Evolutionary conservation across 805 yeast genomes (phyloP).

Genomic region (Barnettozyma pratensis): DNA sequence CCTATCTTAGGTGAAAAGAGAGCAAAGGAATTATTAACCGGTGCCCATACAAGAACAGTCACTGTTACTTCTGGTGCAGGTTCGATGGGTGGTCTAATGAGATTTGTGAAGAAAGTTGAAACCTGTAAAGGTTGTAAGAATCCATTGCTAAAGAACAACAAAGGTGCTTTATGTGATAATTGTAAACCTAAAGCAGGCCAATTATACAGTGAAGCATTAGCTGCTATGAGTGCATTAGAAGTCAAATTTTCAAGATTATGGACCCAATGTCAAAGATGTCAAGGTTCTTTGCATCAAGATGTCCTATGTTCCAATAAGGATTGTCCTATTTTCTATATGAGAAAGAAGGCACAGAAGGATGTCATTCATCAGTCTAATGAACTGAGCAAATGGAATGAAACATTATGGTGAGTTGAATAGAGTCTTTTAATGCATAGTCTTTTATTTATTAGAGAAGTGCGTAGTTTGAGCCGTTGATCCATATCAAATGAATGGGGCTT

Average conservation of each 20-base stretch:
- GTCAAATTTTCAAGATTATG: conserved; percentile 81
- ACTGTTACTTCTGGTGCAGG: conserved; percentile 44
- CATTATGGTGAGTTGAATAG: conserved; percentile 18
- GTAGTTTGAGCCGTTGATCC: background rate
- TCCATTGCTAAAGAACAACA: conserved; percentile 54
- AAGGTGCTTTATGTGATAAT: conserved; percentile 76
- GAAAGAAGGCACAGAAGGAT: conserved; percentile 49
- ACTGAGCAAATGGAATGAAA: conserved; percentile 35
- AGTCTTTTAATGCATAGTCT: background rate
- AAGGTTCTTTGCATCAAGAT: conserved; percentile 93
- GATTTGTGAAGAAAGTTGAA: conserved; percentile 84
- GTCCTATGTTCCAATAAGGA: conserved; percentile 93
- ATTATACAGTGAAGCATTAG: conserved; percentile 74
- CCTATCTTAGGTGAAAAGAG: conserved; percentile 87
- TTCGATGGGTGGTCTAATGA: conserved; percentile 76
- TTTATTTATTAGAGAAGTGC: no score
- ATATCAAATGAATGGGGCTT: background rate
- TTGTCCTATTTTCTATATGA: conserved; percentile 96
- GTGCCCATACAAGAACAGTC: conserved; percentile 79
- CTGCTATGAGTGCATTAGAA: conserved; percentile 75
- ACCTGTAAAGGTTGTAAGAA: conserved; percentile 85
- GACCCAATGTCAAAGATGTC: conserved; percentile 98
- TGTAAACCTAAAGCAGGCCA: conserved; percentile 72
- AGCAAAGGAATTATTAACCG: conserved; percentile 75
- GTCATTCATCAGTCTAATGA: conserved; percentile 34